These are phyloP conservation scores for Yamadazyma diospyri DNA, from an alignment of 1,139 yeast genomes.

Conservation along the genomic window DNA sequence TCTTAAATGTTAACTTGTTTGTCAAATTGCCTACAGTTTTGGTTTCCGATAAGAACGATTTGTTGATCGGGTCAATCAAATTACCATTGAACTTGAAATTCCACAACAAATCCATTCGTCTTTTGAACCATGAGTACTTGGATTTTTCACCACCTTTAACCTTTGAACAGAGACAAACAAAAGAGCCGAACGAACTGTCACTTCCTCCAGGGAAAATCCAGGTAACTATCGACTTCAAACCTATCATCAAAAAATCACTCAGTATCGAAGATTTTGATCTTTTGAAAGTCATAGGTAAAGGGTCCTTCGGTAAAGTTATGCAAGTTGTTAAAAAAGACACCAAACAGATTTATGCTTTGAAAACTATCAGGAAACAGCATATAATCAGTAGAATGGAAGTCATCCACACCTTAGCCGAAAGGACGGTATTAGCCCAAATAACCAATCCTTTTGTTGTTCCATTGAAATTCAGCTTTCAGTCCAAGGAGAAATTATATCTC, in stretches of 20 bases:
- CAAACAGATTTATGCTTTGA: constrained; percentile 87
- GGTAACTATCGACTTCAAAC: constrained; percentile 75
- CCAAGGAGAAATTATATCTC: constrained; percentile 87
- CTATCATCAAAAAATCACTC: constrained; percentile 61
- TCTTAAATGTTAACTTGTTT: constrained; percentile 68
- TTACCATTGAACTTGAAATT: constrained; percentile 40
- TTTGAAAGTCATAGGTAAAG: constrained; percentile 93
- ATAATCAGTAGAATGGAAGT: constrained; percentile 93
- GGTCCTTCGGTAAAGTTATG: constrained; percentile 98
- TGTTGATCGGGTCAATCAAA: constrained; percentile 42
- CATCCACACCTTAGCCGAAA: constrained; percentile 92
- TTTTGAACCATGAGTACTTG: constrained; percentile 46
- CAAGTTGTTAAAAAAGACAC: constrained; percentile 96
- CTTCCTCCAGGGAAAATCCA: constrained; percentile 37
- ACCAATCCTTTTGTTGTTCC: constrained; percentile 99
- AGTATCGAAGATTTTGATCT: constrained; percentile 90
- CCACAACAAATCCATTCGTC: constrained; percentile 36
- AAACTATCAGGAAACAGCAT: constrained; percentile 89
- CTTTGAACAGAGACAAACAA: too few relatives aligned
- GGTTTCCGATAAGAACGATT: constrained; percentile 42
- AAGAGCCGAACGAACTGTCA: too few relatives aligned
- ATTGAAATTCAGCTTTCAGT: constrained; percentile 89
- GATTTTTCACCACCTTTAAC: constrained; percentile 25
- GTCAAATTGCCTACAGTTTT: constrained; percentile 71
- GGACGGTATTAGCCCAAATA: constrained; percentile 90